These are phyloP conservation scores for Lecanicillium sp. DNA, from an alignment of 2,329 filamentous ascomycete species.

Conservation along the genomic window DNA sequence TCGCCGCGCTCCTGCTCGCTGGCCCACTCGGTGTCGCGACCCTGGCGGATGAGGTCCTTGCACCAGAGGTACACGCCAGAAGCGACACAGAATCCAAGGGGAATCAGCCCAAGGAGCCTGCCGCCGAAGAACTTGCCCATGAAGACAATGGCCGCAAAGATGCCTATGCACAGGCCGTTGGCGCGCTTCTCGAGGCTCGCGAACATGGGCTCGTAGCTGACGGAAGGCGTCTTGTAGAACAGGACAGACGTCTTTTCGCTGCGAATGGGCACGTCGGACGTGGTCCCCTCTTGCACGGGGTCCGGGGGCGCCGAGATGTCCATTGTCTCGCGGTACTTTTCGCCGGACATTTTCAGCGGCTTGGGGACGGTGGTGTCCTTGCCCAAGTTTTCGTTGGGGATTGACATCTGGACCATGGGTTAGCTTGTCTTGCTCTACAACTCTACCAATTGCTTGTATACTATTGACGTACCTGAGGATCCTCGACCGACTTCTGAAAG, in stretches of 20 bases:
- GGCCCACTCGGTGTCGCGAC: slow-evolving; percentile 79
- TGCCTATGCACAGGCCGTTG: slow-evolving; percentile 61
- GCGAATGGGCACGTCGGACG: slow-evolving; percentile 89
- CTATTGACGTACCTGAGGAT: slow-evolving; percentile 54
- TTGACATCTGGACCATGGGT: slow-evolving; percentile 51
- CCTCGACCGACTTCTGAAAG: slow-evolving; percentile 61
- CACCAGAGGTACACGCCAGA: slow-evolving; percentile 85
- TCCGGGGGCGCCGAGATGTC: slow-evolving; percentile 89
- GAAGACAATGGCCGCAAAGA: slow-evolving; percentile 68
- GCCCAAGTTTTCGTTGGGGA: slow-evolving; percentile 84
- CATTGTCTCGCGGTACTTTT: slow-evolving; percentile 78
- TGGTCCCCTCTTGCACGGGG: slow-evolving; percentile 72
- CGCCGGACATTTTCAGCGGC: slow-evolving; percentile 61
- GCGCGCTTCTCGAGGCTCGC: slow-evolving; percentile 67
- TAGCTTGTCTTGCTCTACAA: too few relatives aligned
- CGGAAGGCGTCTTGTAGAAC: slow-evolving; percentile 87
- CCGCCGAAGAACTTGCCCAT: slow-evolving; percentile 77
- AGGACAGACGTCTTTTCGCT: slow-evolving; percentile 95
- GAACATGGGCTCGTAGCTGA: slow-evolving; percentile 89
- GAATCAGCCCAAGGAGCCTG: slow-evolving; percentile 67
- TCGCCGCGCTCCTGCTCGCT: slow-evolving; percentile 80
- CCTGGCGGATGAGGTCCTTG: slow-evolving; percentile 78
- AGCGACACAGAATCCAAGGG: slow-evolving; percentile 62
- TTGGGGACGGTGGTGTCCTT: slow-evolving; percentile 69
- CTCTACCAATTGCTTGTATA: not conserved